These are phyloP conservation scores for Nannochloris sp. DNA, from an alignment of 139 green algal genomes.

Conservation along the genomic window DNA sequence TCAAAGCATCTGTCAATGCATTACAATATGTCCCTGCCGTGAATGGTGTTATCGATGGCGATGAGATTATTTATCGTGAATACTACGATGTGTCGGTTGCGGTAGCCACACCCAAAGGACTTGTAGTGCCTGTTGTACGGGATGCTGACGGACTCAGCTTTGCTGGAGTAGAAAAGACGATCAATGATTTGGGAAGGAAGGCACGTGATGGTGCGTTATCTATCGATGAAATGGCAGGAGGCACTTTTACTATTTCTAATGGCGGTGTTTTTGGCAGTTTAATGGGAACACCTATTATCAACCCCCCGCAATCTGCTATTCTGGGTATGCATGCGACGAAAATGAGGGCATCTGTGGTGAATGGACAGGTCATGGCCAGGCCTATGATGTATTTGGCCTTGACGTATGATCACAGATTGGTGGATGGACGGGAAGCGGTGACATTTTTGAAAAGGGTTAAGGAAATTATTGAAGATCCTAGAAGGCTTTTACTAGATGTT, in stretches of 20 bases:
- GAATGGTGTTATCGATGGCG: slow-evolving; percentile 93
- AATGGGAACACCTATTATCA: slow-evolving; percentile 98
- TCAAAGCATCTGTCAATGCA: slow-evolving; percentile 83
- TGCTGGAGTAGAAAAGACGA: slow-evolving; percentile 86
- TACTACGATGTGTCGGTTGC: slow-evolving; percentile 89
- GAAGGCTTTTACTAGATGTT: slow-evolving; percentile 85
- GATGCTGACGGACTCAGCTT: slow-evolving; percentile 78
- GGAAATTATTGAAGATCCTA: slow-evolving; percentile 94
- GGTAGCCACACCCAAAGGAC: slow-evolving; percentile 91
- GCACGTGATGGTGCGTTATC: slow-evolving; percentile 86
- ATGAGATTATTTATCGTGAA: slow-evolving; percentile 91
- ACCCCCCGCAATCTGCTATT: slow-evolving; percentile 91
- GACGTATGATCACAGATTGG: slow-evolving; percentile 98
- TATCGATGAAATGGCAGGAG: slow-evolving; percentile 98
- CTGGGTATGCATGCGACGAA: slow-evolving; percentile 97
- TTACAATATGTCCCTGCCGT: slow-evolving; percentile 81
- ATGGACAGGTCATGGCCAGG: slow-evolving; percentile 67
- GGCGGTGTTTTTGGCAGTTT: slow-evolving; percentile 95
- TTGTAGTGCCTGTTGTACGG: slow-evolving; percentile 92
- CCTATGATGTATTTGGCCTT: slow-evolving; percentile 99
- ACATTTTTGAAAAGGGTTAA: slow-evolving; percentile 98
- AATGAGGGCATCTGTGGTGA: slow-evolving; percentile 73
- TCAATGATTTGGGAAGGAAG: slow-evolving; percentile 87
- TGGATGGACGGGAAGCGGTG: slow-evolving; percentile 93
- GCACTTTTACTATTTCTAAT: slow-evolving; percentile 99